These are phyloP conservation scores for Globisporangium recalcitrans DNA, from an alignment of 352 stramenopile genomes.

Conservation along the genomic window DNA sequence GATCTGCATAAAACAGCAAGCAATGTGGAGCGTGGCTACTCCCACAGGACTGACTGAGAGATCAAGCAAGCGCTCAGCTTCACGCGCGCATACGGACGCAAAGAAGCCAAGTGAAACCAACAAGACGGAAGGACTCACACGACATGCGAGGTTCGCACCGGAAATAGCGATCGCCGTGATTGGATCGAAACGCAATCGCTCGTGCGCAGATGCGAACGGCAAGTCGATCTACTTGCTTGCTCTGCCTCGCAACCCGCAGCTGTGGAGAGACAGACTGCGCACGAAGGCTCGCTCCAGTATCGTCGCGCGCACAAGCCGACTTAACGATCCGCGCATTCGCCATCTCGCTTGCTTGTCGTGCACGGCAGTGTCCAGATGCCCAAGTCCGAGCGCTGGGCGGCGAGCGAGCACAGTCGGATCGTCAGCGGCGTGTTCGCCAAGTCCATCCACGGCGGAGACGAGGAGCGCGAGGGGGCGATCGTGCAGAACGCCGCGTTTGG, in stretches of 20 bases:
- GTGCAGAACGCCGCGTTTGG: conserved; percentile 18
- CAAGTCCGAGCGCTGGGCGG: conserved; percentile 16
- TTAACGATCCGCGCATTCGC: background rate
- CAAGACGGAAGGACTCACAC: background rate
- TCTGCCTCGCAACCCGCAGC: background rate
- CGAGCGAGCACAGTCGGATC: conserved; percentile 19
- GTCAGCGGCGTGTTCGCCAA: conserved; percentile 17
- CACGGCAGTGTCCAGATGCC: background rate
- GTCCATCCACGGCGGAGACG: conserved; percentile 15
- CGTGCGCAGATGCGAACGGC: background rate
- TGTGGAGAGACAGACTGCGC: background rate
- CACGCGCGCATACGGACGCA: background rate
- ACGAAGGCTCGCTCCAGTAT: background rate
- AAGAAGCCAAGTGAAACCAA: background rate
- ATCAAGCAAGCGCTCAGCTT: background rate
- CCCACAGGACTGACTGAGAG: too few relatives aligned
- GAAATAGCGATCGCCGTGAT: background rate
- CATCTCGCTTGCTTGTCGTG: background rate
- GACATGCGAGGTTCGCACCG: background rate
- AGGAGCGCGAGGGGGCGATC: conserved; percentile 14
- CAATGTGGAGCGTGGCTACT: background rate
- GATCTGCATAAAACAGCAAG: background rate
- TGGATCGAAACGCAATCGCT: background rate
- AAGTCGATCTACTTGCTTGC: background rate
- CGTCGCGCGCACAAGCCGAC: background rate